Conservation (phyloP, 2,329 filamentous ascomycete species). For the Aureobasidium sp. region DNA sequence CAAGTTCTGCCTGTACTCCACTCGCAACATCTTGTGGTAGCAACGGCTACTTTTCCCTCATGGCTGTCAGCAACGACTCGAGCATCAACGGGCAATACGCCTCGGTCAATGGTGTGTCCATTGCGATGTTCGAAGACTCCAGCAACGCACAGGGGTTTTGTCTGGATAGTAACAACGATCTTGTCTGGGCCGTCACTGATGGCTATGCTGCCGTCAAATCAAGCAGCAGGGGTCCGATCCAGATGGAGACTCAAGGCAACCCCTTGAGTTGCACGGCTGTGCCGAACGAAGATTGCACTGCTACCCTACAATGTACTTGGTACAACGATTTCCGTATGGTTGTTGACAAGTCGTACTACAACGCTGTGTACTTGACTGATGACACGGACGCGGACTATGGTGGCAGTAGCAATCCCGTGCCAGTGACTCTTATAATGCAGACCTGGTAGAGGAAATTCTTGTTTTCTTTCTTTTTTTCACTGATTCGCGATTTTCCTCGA, state of each 20-base stretch:
- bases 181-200: neutral
- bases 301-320: neutral
- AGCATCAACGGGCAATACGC: neutral
- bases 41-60: neutral
- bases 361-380: neutral
- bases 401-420: neutral
- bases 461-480: no score
- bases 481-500: no score
- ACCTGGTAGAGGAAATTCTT: neutral
- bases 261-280: neutral
- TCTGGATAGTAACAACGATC: neutral
- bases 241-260: neutral
- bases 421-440: neutral
- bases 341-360: neutral
- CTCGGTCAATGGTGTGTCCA: accelerated
- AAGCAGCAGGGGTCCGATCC: neutral
- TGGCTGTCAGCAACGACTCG: neutral
- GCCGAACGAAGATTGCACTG: neutral
- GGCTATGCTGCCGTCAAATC: neutral
- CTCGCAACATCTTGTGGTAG: neutral
- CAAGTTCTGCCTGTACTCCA: neutral
- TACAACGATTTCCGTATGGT: neutral
- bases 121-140: no score
- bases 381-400: neutral
- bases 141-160: neutral